Evolutionary conservation across 208 protist species (phyloP).

Genomic region (Trypanosoma theileri): DNA sequence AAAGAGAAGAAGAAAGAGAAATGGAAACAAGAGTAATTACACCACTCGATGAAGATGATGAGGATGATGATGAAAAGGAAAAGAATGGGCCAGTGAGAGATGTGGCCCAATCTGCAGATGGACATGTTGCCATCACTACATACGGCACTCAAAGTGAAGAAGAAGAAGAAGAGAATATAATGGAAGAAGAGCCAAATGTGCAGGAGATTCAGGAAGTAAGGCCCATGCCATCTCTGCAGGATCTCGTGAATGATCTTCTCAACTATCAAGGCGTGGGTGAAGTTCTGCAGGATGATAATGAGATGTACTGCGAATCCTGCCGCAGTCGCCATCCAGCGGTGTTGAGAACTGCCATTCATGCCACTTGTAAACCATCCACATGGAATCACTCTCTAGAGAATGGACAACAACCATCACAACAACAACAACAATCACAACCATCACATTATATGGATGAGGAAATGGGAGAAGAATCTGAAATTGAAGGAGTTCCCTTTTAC

Average conservation of each 20-base stretch:
- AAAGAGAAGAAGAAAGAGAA: not conserved
- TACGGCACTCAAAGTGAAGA: not conserved
- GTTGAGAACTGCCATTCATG: conserved; percentile 42
- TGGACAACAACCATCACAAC: not conserved
- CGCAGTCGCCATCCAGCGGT: conserved; percentile 33
- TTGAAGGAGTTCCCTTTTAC: conserved; percentile 43
- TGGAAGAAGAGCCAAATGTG: not conserved
- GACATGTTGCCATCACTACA: conserved; percentile 1
- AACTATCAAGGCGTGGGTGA: conserved; percentile 43
- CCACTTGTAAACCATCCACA: not conserved
- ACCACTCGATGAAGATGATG: not conserved
- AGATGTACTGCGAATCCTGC: conserved; percentile 51
- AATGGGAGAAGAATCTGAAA: not conserved
- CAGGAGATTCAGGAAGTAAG: not conserved
- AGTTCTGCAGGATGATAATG: conserved; percentile 54
- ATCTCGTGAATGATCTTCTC: conserved; percentile 40
- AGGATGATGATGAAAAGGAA: not conserved
- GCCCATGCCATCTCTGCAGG: conserved; percentile 34
- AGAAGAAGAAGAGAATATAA: not conserved
- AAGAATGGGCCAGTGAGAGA: not conserved
- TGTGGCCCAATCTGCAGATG: not conserved
- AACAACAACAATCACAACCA: conserved; percentile 4
- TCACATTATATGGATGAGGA: conserved; percentile 1
- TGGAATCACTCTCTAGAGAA: not conserved
- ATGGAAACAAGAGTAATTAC: no score